phyloP scores from a whole-genome alignment of 345 rosid genomes.

The Anastatica hierochuntica region DNA sequence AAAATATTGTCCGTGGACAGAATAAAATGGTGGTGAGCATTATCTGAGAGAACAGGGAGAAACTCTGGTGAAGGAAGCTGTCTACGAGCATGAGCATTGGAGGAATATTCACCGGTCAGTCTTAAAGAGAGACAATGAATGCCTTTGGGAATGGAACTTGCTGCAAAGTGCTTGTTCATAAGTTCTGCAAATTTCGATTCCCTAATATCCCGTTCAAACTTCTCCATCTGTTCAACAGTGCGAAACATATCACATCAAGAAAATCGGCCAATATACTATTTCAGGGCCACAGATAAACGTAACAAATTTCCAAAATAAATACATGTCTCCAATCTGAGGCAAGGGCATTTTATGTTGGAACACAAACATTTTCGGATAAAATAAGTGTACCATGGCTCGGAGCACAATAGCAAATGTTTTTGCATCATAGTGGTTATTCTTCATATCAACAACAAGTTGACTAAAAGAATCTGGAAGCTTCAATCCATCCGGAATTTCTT shows the following conservation, averaged over 20 bases:
- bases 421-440: conserved; percentile 80
- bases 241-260: conserved; percentile 1
- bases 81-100: conserved; percentile 95
- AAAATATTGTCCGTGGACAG: conserved; percentile 89
- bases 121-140: conserved; percentile 93
- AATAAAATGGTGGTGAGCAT: conserved; percentile 76
- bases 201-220: conserved; percentile 71
- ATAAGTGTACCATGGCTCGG: conserved; percentile 71
- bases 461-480: conserved; percentile 79
- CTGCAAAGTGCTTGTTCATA: conserved; percentile 99
- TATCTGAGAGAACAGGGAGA: conserved; percentile 90
- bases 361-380: not conserved
- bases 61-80: conserved; percentile 98
- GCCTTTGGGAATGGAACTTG: conserved; percentile 96
- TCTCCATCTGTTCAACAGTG: conserved; percentile 64
- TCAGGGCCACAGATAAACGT: no score
- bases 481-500: conserved; percentile 75
- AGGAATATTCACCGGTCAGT: conserved; percentile 95
- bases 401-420: conserved; percentile 64
- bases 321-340: no score
- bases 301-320: not conserved
- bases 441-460: conserved; percentile 84
- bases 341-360: not conserved
- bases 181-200: conserved; percentile 90
- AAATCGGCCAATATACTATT: no score